Base-by-base conservation (phyloP, 306 rosid genomes). In the Glycine soja region DNA sequence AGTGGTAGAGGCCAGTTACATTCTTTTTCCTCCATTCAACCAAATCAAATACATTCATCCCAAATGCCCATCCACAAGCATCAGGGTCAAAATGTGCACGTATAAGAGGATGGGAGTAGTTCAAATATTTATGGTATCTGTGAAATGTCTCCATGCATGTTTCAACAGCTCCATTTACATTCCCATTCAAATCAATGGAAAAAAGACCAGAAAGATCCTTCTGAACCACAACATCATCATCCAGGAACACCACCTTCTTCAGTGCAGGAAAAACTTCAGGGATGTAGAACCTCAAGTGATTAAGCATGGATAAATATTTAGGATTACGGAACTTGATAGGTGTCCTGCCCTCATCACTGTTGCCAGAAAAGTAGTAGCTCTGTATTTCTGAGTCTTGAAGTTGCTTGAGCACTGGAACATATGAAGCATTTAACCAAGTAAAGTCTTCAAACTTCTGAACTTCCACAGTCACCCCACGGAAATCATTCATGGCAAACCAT, bases 31-130 rank as follows among this genome's bases (percentile, higher is more conserved):
- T 91, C 98, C 98, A 93, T 85, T 91, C 87, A 76, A 91, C 97
- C 88, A 93, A 86, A 87, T 93, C 98, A 77, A 93, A 93, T 30
- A 93, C 85, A 79, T 93, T 93, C 98, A 93, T 93, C 75, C 97
- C 97, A 78, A 91, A 93, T 18, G 97, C 97, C 97, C 97, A 93
- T 70, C 97, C 97, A 24, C 97, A 93, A n/a, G 98, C 98, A 88
- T 93, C 97, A 0, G 98, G 98, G 81, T 93, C 98, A 72, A 93
- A 93, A 86, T 93, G 98, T 3, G 91, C 13, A 4, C 88, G 85
- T 51, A 93, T 91, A 65, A 93, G 97, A 76, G 98, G 97, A 78
- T 93, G 98, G 42, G 98, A 90, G 85, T 90, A 93, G 68, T 93
- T 93, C 86, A 93, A 72, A 63, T 93, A 93, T 72, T 93, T 93